phyloP scores from a whole-genome alignment of 2,329 filamentous ascomycete species.

The Hypomyces perniciosus region DNA sequence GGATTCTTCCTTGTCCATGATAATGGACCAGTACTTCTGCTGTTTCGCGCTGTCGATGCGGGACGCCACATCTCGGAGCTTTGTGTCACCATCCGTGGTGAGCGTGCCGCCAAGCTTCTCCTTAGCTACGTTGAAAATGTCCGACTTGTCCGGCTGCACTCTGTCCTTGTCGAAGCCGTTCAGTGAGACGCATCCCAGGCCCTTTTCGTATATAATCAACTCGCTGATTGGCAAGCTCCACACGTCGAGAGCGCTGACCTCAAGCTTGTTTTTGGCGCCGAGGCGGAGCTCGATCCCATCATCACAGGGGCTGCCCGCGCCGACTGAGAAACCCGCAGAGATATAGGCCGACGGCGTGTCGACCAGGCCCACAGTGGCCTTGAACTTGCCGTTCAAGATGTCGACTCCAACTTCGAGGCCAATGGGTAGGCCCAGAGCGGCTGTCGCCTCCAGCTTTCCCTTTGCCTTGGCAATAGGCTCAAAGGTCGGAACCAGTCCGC shows the following conservation, averaged over 20 bases:
- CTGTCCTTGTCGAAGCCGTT: not conserved
- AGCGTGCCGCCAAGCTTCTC: not conserved
- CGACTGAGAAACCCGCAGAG: not conserved
- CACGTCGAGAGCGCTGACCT: not conserved
- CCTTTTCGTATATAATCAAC: not conserved
- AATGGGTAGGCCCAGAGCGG: not conserved
- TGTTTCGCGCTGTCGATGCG: not conserved
- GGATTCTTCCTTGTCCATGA: slow-evolving; percentile 3
- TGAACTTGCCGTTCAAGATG: slow-evolving; percentile 7
- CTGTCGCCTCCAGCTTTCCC: not conserved
- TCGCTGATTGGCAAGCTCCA: not conserved
- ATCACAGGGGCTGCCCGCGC: not conserved
- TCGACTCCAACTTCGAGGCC: slow-evolving; percentile 1
- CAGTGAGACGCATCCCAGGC: not conserved
- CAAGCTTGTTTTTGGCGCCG: slow-evolving; percentile 1
- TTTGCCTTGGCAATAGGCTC: not conserved
- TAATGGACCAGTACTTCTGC: not conserved
- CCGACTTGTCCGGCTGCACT: not conserved
- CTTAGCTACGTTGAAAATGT: not conserved
- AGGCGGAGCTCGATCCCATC: slow-evolving; percentile 4
- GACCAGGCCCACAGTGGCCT: not conserved
- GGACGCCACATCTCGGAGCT: not conserved
- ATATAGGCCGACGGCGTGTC: slow-evolving; percentile 1
- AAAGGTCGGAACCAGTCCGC: not conserved
- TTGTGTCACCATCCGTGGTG: not conserved